These are phyloP conservation scores for Kalanchoe fedtschenkoi DNA, from an alignment of 164 flowering plant genomes.

Conservation along the genomic window DNA sequence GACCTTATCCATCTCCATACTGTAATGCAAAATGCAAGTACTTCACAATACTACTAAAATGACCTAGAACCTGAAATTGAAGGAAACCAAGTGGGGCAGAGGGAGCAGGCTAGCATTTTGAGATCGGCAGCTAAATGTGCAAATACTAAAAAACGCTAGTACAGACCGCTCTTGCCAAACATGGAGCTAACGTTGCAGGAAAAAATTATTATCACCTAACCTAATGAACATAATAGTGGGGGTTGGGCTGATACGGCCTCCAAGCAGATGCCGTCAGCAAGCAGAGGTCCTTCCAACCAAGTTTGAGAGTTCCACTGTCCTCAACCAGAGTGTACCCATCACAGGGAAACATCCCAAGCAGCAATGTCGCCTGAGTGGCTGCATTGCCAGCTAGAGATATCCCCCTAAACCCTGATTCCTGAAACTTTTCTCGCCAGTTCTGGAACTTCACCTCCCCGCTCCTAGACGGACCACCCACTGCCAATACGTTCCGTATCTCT, in stretches of 20 bases:
- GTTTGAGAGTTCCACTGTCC: conserved; percentile 85
- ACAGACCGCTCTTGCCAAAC: no score
- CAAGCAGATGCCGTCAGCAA: conserved; percentile 97
- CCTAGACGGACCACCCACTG: conserved; percentile 72
- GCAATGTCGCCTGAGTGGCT: conserved; percentile 80
- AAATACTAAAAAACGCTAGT: no score
- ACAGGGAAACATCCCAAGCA: conserved; percentile 90
- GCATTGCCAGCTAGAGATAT: conserved; percentile 87
- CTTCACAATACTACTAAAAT: no score
- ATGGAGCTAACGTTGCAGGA: no score
- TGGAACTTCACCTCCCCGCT: conserved; percentile 61
- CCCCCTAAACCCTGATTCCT: conserved; percentile 68
- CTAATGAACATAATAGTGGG: conserved; percentile 5
- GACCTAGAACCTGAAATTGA: no score
- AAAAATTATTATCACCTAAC: no score
- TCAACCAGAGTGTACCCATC: conserved; percentile 91
- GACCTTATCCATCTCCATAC: no score
- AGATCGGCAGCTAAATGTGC: no score
- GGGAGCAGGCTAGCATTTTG: no score
- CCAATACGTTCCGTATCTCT: conserved; percentile 67
- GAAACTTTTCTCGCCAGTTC: conserved; percentile 87
- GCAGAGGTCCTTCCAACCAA: conserved; percentile 96
- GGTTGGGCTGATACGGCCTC: conserved; percentile 39
- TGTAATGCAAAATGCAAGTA: no score
- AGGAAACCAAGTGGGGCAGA: no score